Evolutionary conservation across 148 eudicot genomes (phyloP).

Genomic region (Chenopodium suecicum): DNA sequence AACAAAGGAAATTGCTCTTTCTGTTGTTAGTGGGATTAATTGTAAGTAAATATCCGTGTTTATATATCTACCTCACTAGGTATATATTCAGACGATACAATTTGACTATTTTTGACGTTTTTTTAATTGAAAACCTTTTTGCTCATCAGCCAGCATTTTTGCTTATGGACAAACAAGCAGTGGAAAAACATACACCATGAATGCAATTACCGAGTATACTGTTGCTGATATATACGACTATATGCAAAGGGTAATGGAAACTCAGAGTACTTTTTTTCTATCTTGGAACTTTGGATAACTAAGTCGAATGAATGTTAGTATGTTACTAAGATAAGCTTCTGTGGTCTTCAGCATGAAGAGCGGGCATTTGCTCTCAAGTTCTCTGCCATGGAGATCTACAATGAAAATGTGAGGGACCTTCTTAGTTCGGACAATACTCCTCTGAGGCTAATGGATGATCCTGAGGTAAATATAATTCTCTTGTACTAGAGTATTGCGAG

Average conservation of each 20-base stretch:
- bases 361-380: conserved; percentile 86
- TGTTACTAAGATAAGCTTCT: conserved; percentile 20
- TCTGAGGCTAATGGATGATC: conserved; percentile 85
- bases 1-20: conserved; percentile 82
- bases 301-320: not conserved
- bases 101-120: not conserved
- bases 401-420: conserved; percentile 93
- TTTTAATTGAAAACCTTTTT: not conserved
- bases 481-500: not conserved
- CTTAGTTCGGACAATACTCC: conserved; percentile 63
- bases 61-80: not conserved
- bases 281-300: not conserved
- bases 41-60: conserved; percentile 47
- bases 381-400: conserved; percentile 94
- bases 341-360: conserved; percentile 68
- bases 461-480: conserved; percentile 55
- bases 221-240: conserved; percentile 90
- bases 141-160: conserved; percentile 73
- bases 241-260: conserved; percentile 62
- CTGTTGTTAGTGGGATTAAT: conserved; percentile 89
- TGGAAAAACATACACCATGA: conserved; percentile 96
- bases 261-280: conserved; percentile 3
- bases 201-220: conserved; percentile 77
- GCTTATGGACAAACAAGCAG: conserved; percentile 99
- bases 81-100: not conserved